phyloP scores from a whole-genome alignment of 2,329 filamentous ascomycete genomes.

The Madurella fahalii region DNA sequence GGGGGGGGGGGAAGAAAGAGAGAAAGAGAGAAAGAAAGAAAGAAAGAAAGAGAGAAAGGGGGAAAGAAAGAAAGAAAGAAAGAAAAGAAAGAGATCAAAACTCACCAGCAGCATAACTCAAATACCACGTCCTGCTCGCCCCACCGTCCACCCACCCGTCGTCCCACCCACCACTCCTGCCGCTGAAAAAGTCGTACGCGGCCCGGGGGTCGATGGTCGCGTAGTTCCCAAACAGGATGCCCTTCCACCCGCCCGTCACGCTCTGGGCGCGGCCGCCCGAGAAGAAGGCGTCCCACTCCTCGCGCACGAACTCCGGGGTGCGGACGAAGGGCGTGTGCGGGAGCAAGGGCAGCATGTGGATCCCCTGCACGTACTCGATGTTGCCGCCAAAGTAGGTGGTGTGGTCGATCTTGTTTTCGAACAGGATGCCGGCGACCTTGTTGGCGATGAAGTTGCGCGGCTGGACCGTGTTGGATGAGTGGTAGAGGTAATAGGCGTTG shows the following conservation, averaged over 20 bases:
- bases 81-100: constrained; percentile 17
- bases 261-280: constrained; percentile 58
- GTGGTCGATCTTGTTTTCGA: constrained; percentile 95
- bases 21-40: no score
- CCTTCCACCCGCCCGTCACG: constrained; percentile 76
- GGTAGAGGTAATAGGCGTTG: constrained; percentile 78
- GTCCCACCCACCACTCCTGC: constrained; percentile 54
- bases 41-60: no score
- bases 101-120: constrained; percentile 72
- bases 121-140: constrained; percentile 78
- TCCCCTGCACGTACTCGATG: constrained; percentile 69
- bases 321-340: constrained; percentile 66
- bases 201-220: constrained; percentile 68
- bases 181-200: constrained; percentile 72
- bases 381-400: constrained; percentile 80
- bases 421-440: constrained; percentile 67
- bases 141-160: constrained; percentile 73
- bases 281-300: constrained; percentile 84
- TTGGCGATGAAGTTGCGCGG: constrained; percentile 77
- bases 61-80: no score
- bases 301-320: constrained; percentile 62
- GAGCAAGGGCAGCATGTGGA: constrained; percentile 77
- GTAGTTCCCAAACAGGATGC: constrained; percentile 77
- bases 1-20: no score
- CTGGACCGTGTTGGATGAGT: constrained; percentile 62